Evolutionary conservation across 495 filamentous ascomycete genomes (phyloP), one percentile per base, ranked within the genome.

Genomic region (Penicillium tannophilum): DNA sequence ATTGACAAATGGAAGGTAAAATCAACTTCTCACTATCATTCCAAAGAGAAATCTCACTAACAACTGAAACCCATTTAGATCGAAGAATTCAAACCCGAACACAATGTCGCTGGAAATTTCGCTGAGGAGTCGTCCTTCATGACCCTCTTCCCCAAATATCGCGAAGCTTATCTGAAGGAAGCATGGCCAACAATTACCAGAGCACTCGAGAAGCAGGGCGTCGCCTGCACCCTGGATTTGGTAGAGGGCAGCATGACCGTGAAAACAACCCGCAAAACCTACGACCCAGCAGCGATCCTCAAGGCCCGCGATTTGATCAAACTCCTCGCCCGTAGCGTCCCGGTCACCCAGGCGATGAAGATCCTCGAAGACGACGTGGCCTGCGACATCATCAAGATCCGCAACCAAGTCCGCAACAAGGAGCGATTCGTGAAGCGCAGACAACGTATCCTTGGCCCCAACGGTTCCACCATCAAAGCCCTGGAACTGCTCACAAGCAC

Each of bases 181-280:
- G 89, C 92, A 65, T 99, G 94, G 94, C 92, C 94, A 2, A 68
- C 83, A 50, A 78, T 90, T 42, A 98, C 92, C 24, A 86, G 88
- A 56, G 76, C 88, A 1, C 84, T 97, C 60, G 89, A 92, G 66
- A 93, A 90, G 74, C 76, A 84, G 60, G 87, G 89, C 61, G 90
- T 98, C 47, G 89, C 87, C 17, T 96, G 93, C 66, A 90, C 88
- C 19, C 85, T 98, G 20, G 93, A 98, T 82, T 82, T 98, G 69
- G 89, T 98, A 6, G 92, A 97, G 72, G 94, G 94, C 63, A 90
- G 86, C 74, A 97, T 97, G 94, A 90, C 88, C 0, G 93, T 97
- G 49, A 93, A 92, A 71, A 97, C 93, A 20, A 98, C 94, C 3
- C 79, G 92, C 64, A 93, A 97, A 73, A 99, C 94, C 19, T 98